Evolutionary conservation across 768 basidiomycete genomes (phyloP), one percentile per base, ranked within the genome.

Genomic region (Boletus edulis): DNA sequence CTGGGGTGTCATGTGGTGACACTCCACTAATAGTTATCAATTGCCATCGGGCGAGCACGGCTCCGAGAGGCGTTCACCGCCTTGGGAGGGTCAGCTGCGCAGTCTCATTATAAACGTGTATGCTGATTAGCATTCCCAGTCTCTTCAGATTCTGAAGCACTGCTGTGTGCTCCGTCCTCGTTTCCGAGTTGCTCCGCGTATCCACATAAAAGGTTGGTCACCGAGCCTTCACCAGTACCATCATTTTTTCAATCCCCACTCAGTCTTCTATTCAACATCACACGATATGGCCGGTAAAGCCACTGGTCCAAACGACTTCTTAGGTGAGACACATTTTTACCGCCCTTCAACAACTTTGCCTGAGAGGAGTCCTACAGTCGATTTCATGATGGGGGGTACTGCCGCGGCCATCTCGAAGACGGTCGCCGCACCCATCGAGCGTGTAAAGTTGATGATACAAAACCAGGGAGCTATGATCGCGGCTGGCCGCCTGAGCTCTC

Each of bases 401-500:
- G 69, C 64, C 31, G 70, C 65, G 13, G 58, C 64, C 49, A 75
- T 76, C 51, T 73, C 72, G 31, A 76, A 75, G 51, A 75, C 75
- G 10, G 64, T 57, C 7, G 75, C 74, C 6, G 74, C 75, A 35
- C 74, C 74, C 37, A 75, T 75, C 45, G 74, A 75, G 55, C 74
- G 74, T 17, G 70, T 75, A 14, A 76, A 76, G 49, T 55, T 75
- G 34, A 57, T 74, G 49, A 71, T 74, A 46, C 75, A 75, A 64
- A 76, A 75, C 24, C 75, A 75, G 51, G 71, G 73, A 31, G 65
- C 73, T 14, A 74, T 73, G 64, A 58, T 74, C 32, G 57, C 61
- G 14, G 62, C 73, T 24, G 74, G 75, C 50, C 69, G 75, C n/a
- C 62, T 76, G 24, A 56, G 55, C 38, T 52, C 61, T n/a, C 75